Evolutionary conservation across 140 eudicot species (phyloP).

Genomic region (Ambrosia hybrid): DNA sequence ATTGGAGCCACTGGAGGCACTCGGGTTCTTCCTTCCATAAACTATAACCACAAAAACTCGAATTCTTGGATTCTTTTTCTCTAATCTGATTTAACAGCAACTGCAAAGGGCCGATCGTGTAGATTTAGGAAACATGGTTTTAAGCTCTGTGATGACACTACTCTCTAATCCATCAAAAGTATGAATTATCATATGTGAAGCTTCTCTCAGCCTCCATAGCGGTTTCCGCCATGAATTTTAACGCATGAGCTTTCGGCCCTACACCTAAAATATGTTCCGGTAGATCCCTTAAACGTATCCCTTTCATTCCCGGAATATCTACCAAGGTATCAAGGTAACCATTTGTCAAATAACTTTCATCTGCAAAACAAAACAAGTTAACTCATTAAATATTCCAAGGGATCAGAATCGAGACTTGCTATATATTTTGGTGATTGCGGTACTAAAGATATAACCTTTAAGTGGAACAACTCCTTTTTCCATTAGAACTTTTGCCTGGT

Average conservation of each 20-base stretch:
- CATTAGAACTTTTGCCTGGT: constrained; percentile 19
- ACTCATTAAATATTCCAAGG: not conserved
- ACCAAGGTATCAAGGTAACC: constrained; percentile 26
- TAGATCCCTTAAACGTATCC: constrained; percentile 29
- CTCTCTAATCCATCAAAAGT: constrained; percentile 32
- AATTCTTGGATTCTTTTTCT: not conserved
- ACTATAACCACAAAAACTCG: constrained; percentile 20
- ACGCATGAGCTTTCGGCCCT: not conserved
- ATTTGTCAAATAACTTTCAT: constrained; percentile 26
- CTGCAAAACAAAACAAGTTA: constrained; percentile 16
- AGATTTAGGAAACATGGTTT: constrained; percentile 24
- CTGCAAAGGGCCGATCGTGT: constrained; percentile 31
- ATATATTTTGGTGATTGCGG: not conserved
- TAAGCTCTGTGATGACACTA: constrained; percentile 16
- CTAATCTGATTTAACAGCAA: constrained; percentile 14
- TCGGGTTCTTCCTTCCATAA: constrained; percentile 40
- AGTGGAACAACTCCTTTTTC: constrained; percentile 29
- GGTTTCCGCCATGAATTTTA: not conserved
- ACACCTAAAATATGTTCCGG: constrained; percentile 23
- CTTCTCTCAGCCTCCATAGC: constrained; percentile 12
- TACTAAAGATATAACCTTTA: constrained; percentile 20
- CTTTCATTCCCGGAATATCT: constrained; percentile 33
- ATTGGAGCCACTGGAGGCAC: constrained; percentile 35
- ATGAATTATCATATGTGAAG: constrained; percentile 28
- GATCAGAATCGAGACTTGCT: not conserved